Base-by-base conservation (phyloP, 768 basidiomycete genomes). In the Calocera viscosa region DNA sequence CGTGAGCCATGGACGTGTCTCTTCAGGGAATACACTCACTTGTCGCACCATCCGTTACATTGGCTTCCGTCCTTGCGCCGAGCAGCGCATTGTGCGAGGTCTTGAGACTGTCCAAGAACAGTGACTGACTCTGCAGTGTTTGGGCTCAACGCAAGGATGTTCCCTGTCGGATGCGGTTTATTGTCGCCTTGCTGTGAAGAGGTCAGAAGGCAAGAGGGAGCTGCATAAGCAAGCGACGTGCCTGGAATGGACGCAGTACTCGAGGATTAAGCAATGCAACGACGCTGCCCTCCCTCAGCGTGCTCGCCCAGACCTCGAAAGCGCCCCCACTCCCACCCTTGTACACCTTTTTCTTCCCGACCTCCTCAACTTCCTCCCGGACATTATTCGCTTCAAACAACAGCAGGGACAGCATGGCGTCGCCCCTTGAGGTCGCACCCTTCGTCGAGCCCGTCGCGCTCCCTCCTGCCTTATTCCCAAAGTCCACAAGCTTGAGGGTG, bases 311-410 rank as follows among this genome's bases (percentile, higher is more conserved):
- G 64, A 83, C 80, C 75, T 98, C 96, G 72, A 90, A 98, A 2
- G 94, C 94, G 2, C 96, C 96, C 5, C 86, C 84, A 70, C 91
- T 93, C 1, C 95, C 95, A 0, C 96, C 95, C 70, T 81, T 84
- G 75, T 94, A 95, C 0, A 88, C 68, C 72, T 86, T 91, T 69
- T 66, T 66, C 49, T 70, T 70, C 65, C 43, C 49, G 22, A 80
- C 79, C 40, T 81, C 77, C 63, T 85, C 80, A 5, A 82, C 84
- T 32, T 74, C 78, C 2, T 79, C 80, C 16, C 87, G 72, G 14
- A 82, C 72, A 67, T 89, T 87, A 67, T 82, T 66, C 26, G 93
- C 82, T 74, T 98, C 93, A 71, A 98, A 97, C 33, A 99, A 79
- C 49, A 97, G 75, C 68, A 99, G 73, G 14, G 88, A 86, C 49